Conservation (phyloP, 2,329 filamentous ascomycete species). For the Arthrobotrys pseudoclavata region DNA sequence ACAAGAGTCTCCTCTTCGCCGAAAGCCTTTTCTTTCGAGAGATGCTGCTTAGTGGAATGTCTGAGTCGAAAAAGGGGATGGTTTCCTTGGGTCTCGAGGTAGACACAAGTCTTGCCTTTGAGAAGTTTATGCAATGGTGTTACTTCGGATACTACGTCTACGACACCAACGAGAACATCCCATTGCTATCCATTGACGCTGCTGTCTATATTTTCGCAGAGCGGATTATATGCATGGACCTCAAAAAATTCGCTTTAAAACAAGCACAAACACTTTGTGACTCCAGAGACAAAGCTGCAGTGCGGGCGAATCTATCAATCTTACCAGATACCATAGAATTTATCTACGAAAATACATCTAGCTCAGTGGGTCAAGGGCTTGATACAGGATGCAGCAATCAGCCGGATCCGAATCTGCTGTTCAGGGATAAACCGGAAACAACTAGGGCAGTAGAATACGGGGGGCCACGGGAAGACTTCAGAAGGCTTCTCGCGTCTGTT, state of each 20-base stretch:
- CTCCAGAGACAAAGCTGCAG: not conserved
- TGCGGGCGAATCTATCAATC: not conserved
- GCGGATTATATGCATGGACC: not conserved
- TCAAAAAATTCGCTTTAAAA: constrained; percentile 1
- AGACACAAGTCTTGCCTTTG: constrained; percentile 11
- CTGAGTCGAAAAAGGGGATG: not conserved
- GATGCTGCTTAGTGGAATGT: not conserved
- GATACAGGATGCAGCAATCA: too few species aligned
- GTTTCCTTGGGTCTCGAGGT: not conserved
- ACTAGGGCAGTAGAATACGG: not conserved
- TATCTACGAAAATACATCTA: not conserved
- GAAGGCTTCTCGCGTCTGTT: constrained; percentile 7
- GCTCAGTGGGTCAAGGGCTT: too few species aligned
- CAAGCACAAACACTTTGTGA: not conserved
- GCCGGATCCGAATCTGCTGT: too few species aligned
- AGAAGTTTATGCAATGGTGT: constrained; percentile 17
- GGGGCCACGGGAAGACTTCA: constrained; percentile 4
- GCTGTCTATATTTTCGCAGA: constrained; percentile 20
- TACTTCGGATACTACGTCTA: constrained; percentile 23
- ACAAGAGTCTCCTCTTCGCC: not conserved
- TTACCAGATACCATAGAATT: not conserved
- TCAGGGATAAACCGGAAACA: not conserved
- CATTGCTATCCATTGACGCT: not conserved
- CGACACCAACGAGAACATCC: not conserved
- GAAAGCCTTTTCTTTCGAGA: not conserved